phyloP scores from a whole-genome alignment of 768 basidiomycete genomes.

The Rickenella mellea region DNA sequence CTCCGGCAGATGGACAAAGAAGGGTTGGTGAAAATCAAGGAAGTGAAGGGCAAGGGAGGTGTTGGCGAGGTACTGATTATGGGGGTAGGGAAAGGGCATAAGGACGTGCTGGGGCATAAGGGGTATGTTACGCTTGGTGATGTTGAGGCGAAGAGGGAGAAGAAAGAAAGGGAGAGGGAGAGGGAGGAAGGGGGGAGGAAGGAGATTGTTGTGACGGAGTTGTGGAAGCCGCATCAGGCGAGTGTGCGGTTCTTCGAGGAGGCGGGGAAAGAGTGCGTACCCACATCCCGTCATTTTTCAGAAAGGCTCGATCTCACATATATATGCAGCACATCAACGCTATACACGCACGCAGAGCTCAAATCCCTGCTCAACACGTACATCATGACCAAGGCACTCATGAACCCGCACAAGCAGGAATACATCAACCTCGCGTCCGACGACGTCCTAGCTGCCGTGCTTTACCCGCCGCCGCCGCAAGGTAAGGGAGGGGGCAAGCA shows the following conservation, averaged over 20 bases:
- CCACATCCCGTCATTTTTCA: not conserved
- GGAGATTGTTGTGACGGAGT: constrained; percentile 52
- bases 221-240: constrained; percentile 65
- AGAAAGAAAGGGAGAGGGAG: constrained; percentile 45
- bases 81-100: constrained; percentile 46
- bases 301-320: not conserved
- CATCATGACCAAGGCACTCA: constrained; percentile 46
- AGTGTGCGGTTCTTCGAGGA: constrained; percentile 54
- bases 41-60: constrained; percentile 44
- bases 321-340: constrained; percentile 32
- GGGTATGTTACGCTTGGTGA: constrained; percentile 55
- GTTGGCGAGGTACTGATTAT: constrained; percentile 23
- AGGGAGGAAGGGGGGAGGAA: constrained; percentile 31
- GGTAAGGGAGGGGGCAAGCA: no score
- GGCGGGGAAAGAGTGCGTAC: constrained; percentile 50
- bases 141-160: constrained; percentile 52
- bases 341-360: constrained; percentile 53
- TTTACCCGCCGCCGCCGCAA: no score
- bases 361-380: constrained; percentile 52
- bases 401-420: constrained; percentile 56
- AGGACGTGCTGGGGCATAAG: constrained; percentile 41
- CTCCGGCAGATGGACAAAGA: constrained; percentile 72
- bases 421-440: constrained; percentile 59
- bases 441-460: constrained; percentile 17
- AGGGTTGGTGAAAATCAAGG: constrained; percentile 62